These are phyloP conservation scores for Pichia heedii DNA, from an alignment of 805 yeast genomes.

Conservation along the genomic window DNA sequence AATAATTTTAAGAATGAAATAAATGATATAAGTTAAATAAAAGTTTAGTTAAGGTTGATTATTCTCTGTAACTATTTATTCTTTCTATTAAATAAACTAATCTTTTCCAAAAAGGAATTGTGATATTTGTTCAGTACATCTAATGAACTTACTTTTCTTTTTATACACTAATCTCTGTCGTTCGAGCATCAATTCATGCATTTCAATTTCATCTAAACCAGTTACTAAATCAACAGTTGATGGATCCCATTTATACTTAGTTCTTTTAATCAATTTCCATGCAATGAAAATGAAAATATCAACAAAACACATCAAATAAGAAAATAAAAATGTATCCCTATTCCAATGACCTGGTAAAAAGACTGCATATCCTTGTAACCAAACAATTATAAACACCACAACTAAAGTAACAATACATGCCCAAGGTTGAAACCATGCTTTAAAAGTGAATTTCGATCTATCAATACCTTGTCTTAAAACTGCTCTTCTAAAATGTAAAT, in stretches of 20 bases:
- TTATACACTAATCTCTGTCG: constrained; percentile 5
- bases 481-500: constrained; percentile 54
- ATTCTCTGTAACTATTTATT: too few relatives aligned
- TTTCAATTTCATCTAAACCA: constrained; percentile 49
- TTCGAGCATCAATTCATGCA: constrained; percentile 35
- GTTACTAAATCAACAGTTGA: constrained; percentile 42
- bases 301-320: constrained; percentile 62
- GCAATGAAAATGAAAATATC: constrained; percentile 36
- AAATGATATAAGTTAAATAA: neutral
- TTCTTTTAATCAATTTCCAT: constrained; percentile 46
- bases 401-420: constrained; percentile 15
- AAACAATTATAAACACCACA: constrained; percentile 28
- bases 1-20: neutral
- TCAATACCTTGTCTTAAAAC: constrained; percentile 43
- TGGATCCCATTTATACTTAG: constrained; percentile 35
- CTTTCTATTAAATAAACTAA: too few relatives aligned
- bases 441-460: constrained; percentile 38
- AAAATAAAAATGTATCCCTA: constrained; percentile 53
- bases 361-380: constrained; percentile 37
- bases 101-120: constrained; percentile 12
- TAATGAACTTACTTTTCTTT: constrained; percentile 1
- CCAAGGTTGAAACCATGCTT: constrained; percentile 34
- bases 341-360: constrained; percentile 62
- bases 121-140: constrained; percentile 4
- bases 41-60: too few relatives aligned